These are phyloP conservation scores for Ascochyta clinopodiicola DNA, from an alignment of 2,329 filamentous ascomycete species.

Conservation along the genomic window DNA sequence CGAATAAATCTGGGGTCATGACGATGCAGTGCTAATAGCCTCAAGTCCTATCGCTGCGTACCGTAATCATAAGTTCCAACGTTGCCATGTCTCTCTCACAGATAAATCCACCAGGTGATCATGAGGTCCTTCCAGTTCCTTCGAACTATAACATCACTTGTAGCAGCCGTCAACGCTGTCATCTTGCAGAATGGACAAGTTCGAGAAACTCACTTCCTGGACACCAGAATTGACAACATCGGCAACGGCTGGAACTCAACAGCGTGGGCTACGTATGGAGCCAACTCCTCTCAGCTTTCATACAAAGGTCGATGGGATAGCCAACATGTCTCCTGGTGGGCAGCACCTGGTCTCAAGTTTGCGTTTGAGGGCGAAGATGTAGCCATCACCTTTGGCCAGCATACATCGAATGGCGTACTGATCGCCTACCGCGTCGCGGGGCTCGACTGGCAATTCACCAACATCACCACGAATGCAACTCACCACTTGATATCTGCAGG, in stretches of 20 bases:
- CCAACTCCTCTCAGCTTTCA: conserved; percentile 61
- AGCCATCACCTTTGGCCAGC: conserved; percentile 61
- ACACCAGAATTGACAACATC: conserved; percentile 43
- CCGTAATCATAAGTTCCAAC: neutral
- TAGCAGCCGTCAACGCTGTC: conserved; percentile 39
- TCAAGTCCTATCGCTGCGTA: neutral
- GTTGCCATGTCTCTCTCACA: neutral
- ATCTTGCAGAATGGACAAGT: conserved; percentile 55
- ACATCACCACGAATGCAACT: conserved; percentile 63
- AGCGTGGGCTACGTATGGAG: conserved; percentile 57
- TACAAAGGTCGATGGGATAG: conserved; percentile 70
- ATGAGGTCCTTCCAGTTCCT: conserved; percentile 22
- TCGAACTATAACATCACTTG: conserved; percentile 20
- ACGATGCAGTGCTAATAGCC: neutral
- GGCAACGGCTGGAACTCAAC: conserved; percentile 33
- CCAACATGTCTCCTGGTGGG: conserved; percentile 67
- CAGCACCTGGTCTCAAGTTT: conserved; percentile 62
- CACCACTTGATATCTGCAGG: conserved; percentile 60
- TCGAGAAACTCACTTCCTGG: conserved; percentile 48
- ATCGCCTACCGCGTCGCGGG: conserved; percentile 65
- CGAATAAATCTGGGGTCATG: neutral
- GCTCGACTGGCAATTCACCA: conserved; percentile 67
- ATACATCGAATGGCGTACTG: conserved; percentile 58
- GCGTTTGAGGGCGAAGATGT: conserved; percentile 61
- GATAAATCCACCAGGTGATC: neutral